Evolutionary conservation across 495 filamentous ascomycete genomes (phyloP).

Genomic region (Xylaria telfairii): DNA sequence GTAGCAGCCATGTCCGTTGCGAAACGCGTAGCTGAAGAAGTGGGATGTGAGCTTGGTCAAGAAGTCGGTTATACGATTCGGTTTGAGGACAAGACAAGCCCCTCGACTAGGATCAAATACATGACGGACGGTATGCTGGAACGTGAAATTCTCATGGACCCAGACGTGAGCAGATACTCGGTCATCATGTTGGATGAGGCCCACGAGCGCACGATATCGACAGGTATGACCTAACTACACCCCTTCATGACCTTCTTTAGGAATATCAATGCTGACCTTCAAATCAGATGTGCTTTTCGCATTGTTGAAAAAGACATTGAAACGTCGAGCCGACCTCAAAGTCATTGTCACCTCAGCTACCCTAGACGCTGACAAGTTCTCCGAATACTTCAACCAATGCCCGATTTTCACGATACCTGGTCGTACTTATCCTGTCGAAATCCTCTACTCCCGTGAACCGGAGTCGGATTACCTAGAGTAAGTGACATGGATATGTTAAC

Average conservation of each 20-base stretch:
- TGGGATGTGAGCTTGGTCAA: conserved; percentile 86
- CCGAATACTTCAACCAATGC: conserved; percentile 89
- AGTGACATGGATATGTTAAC: neutral
- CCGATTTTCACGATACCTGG: conserved; percentile 97
- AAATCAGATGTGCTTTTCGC: conserved; percentile 83
- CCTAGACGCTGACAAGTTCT: conserved; percentile 97
- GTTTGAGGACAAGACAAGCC: conserved; percentile 93
- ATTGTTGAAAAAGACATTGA: conserved; percentile 91
- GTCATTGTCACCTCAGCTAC: conserved; percentile 97
- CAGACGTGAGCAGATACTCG: conserved; percentile 83
- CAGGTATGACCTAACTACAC: conserved; percentile 38
- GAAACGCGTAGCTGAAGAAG: conserved; percentile 95
- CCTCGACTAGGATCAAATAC: conserved; percentile 95
- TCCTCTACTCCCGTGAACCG: conserved; percentile 92
- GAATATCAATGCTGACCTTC: neutral
- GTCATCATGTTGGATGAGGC: conserved; percentile 99
- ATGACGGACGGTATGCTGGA: conserved; percentile 99
- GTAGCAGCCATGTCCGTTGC: conserved; percentile 98
- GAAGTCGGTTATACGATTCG: conserved; percentile 98
- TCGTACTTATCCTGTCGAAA: conserved; percentile 91
- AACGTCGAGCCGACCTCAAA: conserved; percentile 83
- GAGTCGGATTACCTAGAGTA: conserved; percentile 92
- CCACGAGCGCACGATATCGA: conserved; percentile 95
- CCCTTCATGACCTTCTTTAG: neutral
- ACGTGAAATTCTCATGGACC: conserved; percentile 90